Conservation (phyloP, 768 basidiomycete species). For the Sutorius australiensis region DNA sequence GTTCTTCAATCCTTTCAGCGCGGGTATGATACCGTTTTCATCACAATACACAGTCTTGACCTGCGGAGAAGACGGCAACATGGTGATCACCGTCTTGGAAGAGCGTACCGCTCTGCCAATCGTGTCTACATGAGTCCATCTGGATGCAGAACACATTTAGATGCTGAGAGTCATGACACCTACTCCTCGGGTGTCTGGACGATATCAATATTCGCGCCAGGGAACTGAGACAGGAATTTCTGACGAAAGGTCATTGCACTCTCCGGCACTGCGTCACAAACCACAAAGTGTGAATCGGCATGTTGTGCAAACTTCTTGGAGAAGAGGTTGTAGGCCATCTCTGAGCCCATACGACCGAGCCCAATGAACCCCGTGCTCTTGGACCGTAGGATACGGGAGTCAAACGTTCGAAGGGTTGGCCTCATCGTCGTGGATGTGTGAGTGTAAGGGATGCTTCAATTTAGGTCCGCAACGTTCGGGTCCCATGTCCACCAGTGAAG, state of each 20-base stretch:
- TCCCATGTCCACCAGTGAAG: background rate
- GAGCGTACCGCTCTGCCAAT: constrained; percentile 54
- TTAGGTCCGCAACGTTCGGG: background rate
- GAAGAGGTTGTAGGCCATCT: constrained; percentile 85
- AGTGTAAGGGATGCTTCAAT: background rate
- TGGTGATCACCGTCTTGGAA: constrained; percentile 73
- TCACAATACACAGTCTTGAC: constrained; percentile 71
- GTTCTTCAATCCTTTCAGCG: constrained; percentile 47
- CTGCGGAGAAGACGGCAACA: constrained; percentile 91
- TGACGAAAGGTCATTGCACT: constrained; percentile 53
- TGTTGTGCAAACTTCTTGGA: constrained; percentile 60
- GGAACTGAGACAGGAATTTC: constrained; percentile 54
- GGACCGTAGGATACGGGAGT: constrained; percentile 35
- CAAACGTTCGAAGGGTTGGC: constrained; percentile 41
- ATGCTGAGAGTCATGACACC: constrained; percentile 29
- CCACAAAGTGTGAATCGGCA: constrained; percentile 58
- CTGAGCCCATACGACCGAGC: constrained; percentile 83
- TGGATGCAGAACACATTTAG: background rate
- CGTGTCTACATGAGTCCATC: constrained; percentile 10
- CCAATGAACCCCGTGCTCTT: constrained; percentile 77
- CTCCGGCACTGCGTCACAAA: constrained; percentile 73
- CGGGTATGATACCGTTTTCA: constrained; percentile 59
- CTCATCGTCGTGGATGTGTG: constrained; percentile 39
- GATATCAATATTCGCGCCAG: constrained; percentile 54
- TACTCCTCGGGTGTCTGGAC: constrained; percentile 70